These are phyloP conservation scores for Apophysomyces ossiformis DNA, from an alignment of 371 early-diverging fungal species.

Conservation along the genomic window DNA sequence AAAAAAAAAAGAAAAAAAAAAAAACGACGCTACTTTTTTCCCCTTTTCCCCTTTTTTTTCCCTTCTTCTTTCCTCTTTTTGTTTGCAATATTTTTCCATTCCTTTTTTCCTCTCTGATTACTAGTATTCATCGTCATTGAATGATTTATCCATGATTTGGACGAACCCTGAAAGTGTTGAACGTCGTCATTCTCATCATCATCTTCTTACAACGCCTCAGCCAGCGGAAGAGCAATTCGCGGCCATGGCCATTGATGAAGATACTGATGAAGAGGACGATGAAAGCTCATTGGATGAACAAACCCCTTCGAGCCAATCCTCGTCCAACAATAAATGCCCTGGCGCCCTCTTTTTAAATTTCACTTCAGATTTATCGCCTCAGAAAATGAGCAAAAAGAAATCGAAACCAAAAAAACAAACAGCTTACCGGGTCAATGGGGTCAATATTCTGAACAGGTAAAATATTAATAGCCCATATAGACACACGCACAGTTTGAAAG, in stretches of 20 bases:
- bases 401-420: slow-evolving; percentile 52
- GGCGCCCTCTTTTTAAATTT: slow-evolving; percentile 26
- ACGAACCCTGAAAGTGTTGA: background rate
- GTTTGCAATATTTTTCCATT: slow-evolving; percentile 6
- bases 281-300: slow-evolving; percentile 7
- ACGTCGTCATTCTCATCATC: background rate
- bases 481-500: slow-evolving; percentile 1
- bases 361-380: slow-evolving; percentile 35
- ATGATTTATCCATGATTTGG: slow-evolving; percentile 13
- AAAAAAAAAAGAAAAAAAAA: slow-evolving; percentile 11
- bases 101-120: background rate
- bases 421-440: slow-evolving; percentile 65
- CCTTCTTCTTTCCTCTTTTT: slow-evolving; percentile 4
- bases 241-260: slow-evolving; percentile 14
- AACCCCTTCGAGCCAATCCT: background rate
- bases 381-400: slow-evolving; percentile 31
- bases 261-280: slow-evolving; percentile 16
- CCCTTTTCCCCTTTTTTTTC: slow-evolving; percentile 12
- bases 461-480: background rate
- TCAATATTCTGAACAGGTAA: slow-evolving; percentile 72
- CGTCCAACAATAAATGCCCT: slow-evolving; percentile 8
- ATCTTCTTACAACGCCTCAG: slow-evolving; percentile 1
- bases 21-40: slow-evolving; percentile 12
- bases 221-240: background rate
- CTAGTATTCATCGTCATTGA: slow-evolving; percentile 1